phyloP scores from a whole-genome alignment of 768 basidiomycete species.

The Leccinum sublutescens region DNA sequence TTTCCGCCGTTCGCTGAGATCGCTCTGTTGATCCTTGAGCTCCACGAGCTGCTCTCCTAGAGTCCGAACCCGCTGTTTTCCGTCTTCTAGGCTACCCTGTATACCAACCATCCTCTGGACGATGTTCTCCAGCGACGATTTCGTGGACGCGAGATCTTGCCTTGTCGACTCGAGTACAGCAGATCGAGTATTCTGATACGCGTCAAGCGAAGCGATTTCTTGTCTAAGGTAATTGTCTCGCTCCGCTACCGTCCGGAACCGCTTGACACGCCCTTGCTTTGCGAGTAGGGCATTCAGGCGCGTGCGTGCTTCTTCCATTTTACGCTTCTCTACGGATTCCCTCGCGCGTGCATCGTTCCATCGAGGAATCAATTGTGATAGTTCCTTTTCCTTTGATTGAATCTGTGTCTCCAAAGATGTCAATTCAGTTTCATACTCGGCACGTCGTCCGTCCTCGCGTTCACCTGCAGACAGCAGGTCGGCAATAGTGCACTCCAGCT shows the following conservation, averaged over 20 bases:
- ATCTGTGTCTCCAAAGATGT: constrained; percentile 59
- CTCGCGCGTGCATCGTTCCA: constrained; percentile 59
- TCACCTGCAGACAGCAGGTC: constrained; percentile 72
- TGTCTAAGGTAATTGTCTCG: constrained; percentile 79
- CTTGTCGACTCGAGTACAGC: constrained; percentile 54
- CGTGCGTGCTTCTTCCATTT: constrained; percentile 72
- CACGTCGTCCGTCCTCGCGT: constrained; percentile 61
- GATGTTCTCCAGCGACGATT: constrained; percentile 51
- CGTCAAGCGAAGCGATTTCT: constrained; percentile 72
- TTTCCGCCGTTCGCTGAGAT: constrained; percentile 78
- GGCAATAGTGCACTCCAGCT: constrained; percentile 77
- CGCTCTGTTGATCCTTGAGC: constrained; percentile 67
- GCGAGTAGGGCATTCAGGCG: constrained; percentile 74
- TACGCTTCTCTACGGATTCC: constrained; percentile 57
- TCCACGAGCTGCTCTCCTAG: constrained; percentile 56
- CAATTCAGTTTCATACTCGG: constrained; percentile 65
- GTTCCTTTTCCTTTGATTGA: constrained; percentile 54
- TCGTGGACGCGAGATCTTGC: constrained; percentile 47
- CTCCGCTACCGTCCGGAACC: constrained; percentile 80
- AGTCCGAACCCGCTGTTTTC: constrained; percentile 53
- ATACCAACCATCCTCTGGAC: constrained; percentile 57
- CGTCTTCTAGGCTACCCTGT: constrained; percentile 62
- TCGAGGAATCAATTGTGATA: constrained; percentile 64
- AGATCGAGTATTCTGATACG: constrained; percentile 56
- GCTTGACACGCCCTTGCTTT: constrained; percentile 86